Conservation (phyloP, 108 stramenopile genomes). For the Nannochloropsis salina region DNA sequence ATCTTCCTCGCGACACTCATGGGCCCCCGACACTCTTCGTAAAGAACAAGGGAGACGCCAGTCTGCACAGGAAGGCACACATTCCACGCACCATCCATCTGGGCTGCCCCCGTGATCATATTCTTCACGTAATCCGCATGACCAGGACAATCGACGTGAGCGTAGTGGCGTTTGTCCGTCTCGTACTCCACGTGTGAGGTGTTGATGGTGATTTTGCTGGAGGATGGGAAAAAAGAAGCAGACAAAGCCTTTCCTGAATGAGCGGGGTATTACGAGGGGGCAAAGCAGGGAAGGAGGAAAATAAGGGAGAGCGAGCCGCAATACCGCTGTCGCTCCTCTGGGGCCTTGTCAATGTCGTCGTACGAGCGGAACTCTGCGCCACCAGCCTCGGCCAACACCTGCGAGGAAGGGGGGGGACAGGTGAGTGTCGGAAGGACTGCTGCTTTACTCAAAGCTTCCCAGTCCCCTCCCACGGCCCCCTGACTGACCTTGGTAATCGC, state of each 20-base stretch:
- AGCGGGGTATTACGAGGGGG: neutral
- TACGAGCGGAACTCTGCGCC: slow-evolving; percentile 61
- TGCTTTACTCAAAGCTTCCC: too few species aligned
- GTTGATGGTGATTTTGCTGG: slow-evolving; percentile 85
- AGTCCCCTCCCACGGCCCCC: neutral
- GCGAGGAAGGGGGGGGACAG: neutral
- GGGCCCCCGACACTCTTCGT: neutral
- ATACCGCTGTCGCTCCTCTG: slow-evolving; percentile 74
- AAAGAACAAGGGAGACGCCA: neutral
- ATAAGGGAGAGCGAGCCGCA: neutral
- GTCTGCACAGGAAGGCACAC: neutral
- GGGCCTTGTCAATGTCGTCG: slow-evolving; percentile 92
- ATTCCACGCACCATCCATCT: slow-evolving; percentile 78
- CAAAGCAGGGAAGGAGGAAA: neutral
- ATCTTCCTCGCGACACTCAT: neutral
- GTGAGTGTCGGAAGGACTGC: too few species aligned
- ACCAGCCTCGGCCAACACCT: slow-evolving; percentile 80
- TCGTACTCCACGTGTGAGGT: slow-evolving; percentile 95
- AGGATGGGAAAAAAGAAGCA: neutral
- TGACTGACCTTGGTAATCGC: slow-evolving; percentile 80
- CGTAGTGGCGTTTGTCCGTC: slow-evolving; percentile 90
- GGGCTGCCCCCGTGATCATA: slow-evolving; percentile 99
- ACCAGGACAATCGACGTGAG: slow-evolving; percentile 99
- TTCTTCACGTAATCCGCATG: slow-evolving; percentile 99
- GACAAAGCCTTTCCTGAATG: too few species aligned